Evolutionary conservation across 441 rosid genomes (phyloP).

Genomic region (Corymbia calophylla): DNA sequence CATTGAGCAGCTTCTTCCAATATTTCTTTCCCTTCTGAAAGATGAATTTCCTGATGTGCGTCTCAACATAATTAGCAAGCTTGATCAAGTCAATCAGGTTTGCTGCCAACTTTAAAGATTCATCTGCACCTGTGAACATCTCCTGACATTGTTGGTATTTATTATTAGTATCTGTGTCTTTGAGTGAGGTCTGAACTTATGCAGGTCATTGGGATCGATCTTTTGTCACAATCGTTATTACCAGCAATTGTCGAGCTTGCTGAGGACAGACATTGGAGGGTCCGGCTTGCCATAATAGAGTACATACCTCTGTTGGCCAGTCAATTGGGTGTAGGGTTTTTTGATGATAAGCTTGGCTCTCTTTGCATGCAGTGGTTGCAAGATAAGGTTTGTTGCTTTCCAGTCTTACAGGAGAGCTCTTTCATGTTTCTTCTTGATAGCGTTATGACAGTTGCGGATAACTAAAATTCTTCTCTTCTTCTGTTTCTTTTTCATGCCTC

Average conservation of each 20-base stretch:
- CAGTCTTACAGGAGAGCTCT: neutral
- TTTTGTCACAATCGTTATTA: conserved; percentile 81
- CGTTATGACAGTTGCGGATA: neutral
- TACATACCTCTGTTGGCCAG: conserved; percentile 94
- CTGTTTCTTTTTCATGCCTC: neutral
- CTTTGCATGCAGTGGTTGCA: conserved; percentile 99
- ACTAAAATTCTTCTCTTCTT: neutral
- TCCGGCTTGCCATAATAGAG: conserved; percentile 97
- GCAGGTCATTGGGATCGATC: conserved; percentile 96
- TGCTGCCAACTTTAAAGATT: neutral
- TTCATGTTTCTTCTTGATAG: neutral
- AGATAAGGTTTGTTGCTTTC: conserved; percentile 10
- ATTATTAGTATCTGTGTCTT: neutral
- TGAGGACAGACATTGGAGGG: conserved; percentile 99
- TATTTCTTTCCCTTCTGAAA: conserved; percentile 87
- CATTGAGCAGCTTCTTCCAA: conserved; percentile 89
- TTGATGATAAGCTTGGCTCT: conserved; percentile 94
- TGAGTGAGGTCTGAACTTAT: neutral
- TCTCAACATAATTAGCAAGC: conserved; percentile 93
- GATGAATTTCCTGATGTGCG: conserved; percentile 98
- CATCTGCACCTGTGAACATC: neutral
- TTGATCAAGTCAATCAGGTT: conserved; percentile 98
- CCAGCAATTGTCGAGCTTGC: conserved; percentile 99
- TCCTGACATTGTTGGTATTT: neutral
- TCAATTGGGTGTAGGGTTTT: conserved; percentile 87